phyloP scores from a whole-genome alignment of 2,329 filamentous ascomycete species.

The Phialophora verrucosa region DNA sequence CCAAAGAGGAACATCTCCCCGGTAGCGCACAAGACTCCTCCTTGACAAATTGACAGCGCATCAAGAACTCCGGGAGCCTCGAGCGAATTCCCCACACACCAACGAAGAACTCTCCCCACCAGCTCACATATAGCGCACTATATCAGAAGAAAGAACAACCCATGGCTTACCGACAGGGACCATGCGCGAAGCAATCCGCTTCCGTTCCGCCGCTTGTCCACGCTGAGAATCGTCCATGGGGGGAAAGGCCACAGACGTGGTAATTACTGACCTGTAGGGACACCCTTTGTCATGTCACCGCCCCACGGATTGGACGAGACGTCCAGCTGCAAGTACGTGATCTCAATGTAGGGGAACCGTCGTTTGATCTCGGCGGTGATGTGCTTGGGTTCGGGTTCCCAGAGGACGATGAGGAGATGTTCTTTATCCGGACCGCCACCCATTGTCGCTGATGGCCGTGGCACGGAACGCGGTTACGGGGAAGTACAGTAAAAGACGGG shows the following conservation, averaged over 20 bases:
- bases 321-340: slow-evolving; percentile 48
- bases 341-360: slow-evolving; percentile 54
- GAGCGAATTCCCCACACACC: neutral
- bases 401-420: slow-evolving; percentile 52
- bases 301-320: slow-evolving; percentile 20
- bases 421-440: slow-evolving; percentile 51
- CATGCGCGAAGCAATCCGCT: slow-evolving; percentile 6
- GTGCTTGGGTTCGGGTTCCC: slow-evolving; percentile 50
- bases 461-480: neutral
- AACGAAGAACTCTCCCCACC: neutral
- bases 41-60: too few relatives aligned
- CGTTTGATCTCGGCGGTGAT: slow-evolving; percentile 48
- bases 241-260: slow-evolving; percentile 7
- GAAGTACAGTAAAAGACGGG: neutral
- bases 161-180: slow-evolving; percentile 8
- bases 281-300: slow-evolving; percentile 7
- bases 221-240: slow-evolving; percentile 1
- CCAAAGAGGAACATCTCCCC: neutral
- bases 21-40: neutral
- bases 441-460: slow-evolving; percentile 45
- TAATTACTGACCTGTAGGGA: slow-evolving; percentile 37
- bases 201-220: neutral
- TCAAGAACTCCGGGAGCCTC: neutral
- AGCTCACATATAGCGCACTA: neutral
- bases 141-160: neutral